Evolutionary conservation across 441 rosid genomes (phyloP).

Genomic region (Codiaeum variegatum): DNA sequence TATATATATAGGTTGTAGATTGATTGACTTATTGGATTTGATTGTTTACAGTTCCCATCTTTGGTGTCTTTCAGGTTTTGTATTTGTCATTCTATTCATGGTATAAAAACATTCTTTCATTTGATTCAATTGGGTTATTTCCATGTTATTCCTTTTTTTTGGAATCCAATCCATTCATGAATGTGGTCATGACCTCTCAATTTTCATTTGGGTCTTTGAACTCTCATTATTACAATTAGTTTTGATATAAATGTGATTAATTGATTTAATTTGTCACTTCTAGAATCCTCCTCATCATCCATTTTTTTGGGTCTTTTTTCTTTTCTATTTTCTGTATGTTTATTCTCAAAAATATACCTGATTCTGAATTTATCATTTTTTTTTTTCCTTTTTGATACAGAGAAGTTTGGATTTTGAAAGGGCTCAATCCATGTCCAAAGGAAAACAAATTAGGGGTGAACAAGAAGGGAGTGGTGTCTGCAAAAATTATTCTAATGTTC

Average conservation of each 20-base stretch:
- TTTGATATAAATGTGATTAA: neutral
- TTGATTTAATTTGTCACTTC: constrained; percentile 13
- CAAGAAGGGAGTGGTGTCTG: constrained; percentile 19
- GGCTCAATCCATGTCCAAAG: constrained; percentile 34
- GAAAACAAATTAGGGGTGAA: constrained; percentile 34
- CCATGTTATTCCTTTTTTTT: neutral
- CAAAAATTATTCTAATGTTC: constrained; percentile 8
- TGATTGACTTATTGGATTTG: neutral
- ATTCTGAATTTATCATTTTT: neutral
- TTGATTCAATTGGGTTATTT: neutral
- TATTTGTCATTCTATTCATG: constrained; percentile 14
- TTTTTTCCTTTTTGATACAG: neutral
- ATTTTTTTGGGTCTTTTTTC: neutral
- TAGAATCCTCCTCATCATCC: neutral
- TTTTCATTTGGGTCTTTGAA: neutral
- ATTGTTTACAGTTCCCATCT: neutral
- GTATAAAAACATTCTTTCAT: neutral
- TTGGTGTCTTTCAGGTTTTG: neutral
- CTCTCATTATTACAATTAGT: neutral
- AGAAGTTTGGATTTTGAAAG: constrained; percentile 8
- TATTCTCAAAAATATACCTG: neutral
- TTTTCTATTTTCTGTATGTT: neutral
- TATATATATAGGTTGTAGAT: neutral
- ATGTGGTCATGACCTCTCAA: constrained; percentile 13
- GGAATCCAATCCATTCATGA: constrained; percentile 5